phyloP scores from a whole-genome alignment of 2,329 filamentous ascomycete genomes.

The Pseudogymnoascus sp. region DNA sequence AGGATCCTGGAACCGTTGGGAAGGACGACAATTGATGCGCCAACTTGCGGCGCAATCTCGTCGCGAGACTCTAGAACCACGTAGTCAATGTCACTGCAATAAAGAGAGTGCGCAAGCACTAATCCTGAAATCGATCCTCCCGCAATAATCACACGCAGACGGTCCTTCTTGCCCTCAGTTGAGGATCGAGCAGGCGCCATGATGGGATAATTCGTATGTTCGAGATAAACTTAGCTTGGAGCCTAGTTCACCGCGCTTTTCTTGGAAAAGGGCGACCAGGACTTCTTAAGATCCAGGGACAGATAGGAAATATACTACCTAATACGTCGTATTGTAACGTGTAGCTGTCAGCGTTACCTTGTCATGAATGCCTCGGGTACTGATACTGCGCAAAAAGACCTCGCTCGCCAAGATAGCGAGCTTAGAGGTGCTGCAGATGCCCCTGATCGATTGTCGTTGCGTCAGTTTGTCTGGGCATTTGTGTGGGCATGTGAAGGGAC shows the following conservation, averaged over 20 bases:
- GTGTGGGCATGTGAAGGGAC: background rate
- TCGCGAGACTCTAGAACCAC: conserved; percentile 41
- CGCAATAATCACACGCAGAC: conserved; percentile 38
- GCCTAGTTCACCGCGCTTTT: background rate
- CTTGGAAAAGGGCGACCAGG: background rate
- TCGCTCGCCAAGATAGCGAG: background rate
- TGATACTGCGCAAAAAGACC: background rate
- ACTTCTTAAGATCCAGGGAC: background rate
- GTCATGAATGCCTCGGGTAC: conserved; percentile 6
- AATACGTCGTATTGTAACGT: background rate
- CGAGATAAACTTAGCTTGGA: conserved; percentile 1
- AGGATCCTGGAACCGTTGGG: conserved; percentile 41
- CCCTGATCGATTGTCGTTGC: background rate
- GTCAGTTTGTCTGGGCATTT: no score
- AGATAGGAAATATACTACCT: background rate
- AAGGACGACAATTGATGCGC: conserved; percentile 42
- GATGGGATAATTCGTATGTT: background rate
- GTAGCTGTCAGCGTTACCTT: background rate
- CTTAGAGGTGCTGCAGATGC: background rate
- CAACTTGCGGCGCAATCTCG: conserved; percentile 40
- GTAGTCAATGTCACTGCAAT: conserved; percentile 42
- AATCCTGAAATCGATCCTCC: conserved; percentile 46
- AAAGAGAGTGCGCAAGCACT: conserved; percentile 40
- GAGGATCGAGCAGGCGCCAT: conserved; percentile 1
- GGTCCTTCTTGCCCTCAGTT: background rate